phyloP scores from a whole-genome alignment of 495 filamentous ascomycete species.

The Annulohypoxylon nitens region DNA sequence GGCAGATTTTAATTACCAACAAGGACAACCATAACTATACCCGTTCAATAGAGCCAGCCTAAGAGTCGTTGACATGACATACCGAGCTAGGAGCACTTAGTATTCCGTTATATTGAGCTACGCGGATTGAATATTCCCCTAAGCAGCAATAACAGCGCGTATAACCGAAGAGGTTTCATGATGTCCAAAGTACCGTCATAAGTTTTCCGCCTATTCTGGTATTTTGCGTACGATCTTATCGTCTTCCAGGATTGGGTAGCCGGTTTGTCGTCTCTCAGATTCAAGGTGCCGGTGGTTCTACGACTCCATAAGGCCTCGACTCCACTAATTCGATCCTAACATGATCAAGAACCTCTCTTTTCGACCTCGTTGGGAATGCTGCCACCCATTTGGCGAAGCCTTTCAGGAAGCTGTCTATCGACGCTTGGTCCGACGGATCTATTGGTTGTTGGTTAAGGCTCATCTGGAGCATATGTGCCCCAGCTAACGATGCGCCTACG shows the following conservation, averaged over 20 bases:
- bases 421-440: slow-evolving; percentile 50
- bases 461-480: slow-evolving; percentile 60
- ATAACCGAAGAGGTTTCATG: background rate
- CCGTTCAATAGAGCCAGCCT: background rate
- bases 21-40: background rate
- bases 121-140: background rate
- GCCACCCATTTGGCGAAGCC: slow-evolving; percentile 36
- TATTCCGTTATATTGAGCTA: background rate
- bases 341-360: slow-evolving; percentile 38
- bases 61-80: background rate
- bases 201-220: background rate
- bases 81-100: background rate
- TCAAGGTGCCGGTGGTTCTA: slow-evolving; percentile 15
- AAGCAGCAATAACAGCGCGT: background rate
- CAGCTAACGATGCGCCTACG: slow-evolving; percentile 36
- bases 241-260: background rate
- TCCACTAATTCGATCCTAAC: slow-evolving; percentile 30
- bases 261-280: background rate
- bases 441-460: slow-evolving; percentile 66
- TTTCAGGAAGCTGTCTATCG: slow-evolving; percentile 30
- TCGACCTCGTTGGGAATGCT: slow-evolving; percentile 27
- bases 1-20: background rate
- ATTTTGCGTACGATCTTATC: background rate
- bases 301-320: slow-evolving; percentile 16
- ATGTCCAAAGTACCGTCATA: background rate